These are phyloP conservation scores for Noccaea bulbosa DNA, from an alignment of 345 rosid species.

Conservation along the genomic window DNA sequence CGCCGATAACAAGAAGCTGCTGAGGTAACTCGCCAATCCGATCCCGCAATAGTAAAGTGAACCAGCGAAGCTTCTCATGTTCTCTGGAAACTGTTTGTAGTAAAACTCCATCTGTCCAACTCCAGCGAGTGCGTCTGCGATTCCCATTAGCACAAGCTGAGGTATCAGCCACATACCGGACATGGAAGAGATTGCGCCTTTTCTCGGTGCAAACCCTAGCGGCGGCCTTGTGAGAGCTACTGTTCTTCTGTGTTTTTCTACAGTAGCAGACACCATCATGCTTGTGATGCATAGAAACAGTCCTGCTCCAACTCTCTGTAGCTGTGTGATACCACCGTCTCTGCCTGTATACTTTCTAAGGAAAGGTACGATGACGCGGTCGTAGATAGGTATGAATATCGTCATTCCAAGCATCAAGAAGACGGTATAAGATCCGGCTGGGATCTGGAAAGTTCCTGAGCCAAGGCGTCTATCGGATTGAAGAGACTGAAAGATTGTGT, in stretches of 20 bases:
- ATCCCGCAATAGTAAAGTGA: slow-evolving; percentile 43
- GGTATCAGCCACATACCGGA: slow-evolving; percentile 48
- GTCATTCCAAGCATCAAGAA: slow-evolving; percentile 60
- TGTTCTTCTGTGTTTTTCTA: slow-evolving; percentile 43
- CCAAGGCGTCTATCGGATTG: slow-evolving; percentile 57
- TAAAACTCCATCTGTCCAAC: slow-evolving; percentile 49
- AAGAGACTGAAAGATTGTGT: slow-evolving; percentile 61
- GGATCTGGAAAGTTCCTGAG: slow-evolving; percentile 50
- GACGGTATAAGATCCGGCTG: slow-evolving; percentile 57
- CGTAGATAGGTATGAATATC: slow-evolving; percentile 61
- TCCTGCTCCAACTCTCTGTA: slow-evolving; percentile 51
- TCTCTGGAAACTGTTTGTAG: slow-evolving; percentile 53
- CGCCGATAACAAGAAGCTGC: slow-evolving; percentile 40
- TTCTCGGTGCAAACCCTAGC: slow-evolving; percentile 40
- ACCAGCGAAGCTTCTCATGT: slow-evolving; percentile 50
- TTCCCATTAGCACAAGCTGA: slow-evolving; percentile 46
- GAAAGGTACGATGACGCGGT: slow-evolving; percentile 51
- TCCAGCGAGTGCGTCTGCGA: slow-evolving; percentile 41
- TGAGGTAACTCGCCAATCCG: slow-evolving; percentile 45
- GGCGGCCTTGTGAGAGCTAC: slow-evolving; percentile 42
- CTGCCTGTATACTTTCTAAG: slow-evolving; percentile 49
- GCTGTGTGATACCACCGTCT: slow-evolving; percentile 53
- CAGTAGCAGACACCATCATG: slow-evolving; percentile 45
- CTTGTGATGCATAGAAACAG: slow-evolving; percentile 44
- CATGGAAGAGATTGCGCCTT: slow-evolving; percentile 48